Evolutionary conservation across 768 basidiomycete species (phyloP).

Genomic region (Lentinula guzmanii): DNA sequence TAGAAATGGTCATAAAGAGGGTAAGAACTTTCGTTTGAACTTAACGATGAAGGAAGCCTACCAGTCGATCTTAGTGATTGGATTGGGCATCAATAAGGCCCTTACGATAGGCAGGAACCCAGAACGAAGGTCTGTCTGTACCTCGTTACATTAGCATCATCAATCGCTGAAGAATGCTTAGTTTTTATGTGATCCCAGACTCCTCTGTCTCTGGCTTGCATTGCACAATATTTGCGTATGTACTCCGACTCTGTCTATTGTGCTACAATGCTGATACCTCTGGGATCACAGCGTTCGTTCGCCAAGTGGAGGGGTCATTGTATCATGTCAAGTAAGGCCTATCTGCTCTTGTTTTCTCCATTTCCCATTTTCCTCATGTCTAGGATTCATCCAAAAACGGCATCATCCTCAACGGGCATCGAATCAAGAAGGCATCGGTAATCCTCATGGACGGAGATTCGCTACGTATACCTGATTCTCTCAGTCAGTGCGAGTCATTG

Average conservation of each 20-base stretch:
- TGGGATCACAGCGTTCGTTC: constrained; percentile 49
- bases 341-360: background rate
- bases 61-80: constrained; percentile 37
- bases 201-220: constrained; percentile 62
- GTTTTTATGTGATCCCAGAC: constrained; percentile 62
- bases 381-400: constrained; percentile 81
- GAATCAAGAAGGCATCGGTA: constrained; percentile 58
- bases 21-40: constrained; percentile 24
- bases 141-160: background rate
- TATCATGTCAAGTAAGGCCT: constrained; percentile 66
- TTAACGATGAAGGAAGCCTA: background rate
- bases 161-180: constrained; percentile 12
- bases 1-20: constrained; percentile 61
- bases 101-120: constrained; percentile 68
- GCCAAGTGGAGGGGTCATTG: constrained; percentile 63
- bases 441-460: constrained; percentile 77
- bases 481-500: constrained; percentile 30
- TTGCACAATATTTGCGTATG: constrained; percentile 78
- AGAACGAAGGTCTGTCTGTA: constrained; percentile 46
- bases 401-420: constrained; percentile 61
- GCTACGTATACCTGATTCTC: constrained; percentile 61
- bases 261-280: background rate
- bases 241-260: background rate
- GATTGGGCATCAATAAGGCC: constrained; percentile 57
- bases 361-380: background rate